Evolutionary conservation across 768 basidiomycete genomes (phyloP).

Genomic region (Boletus rubropictus): DNA sequence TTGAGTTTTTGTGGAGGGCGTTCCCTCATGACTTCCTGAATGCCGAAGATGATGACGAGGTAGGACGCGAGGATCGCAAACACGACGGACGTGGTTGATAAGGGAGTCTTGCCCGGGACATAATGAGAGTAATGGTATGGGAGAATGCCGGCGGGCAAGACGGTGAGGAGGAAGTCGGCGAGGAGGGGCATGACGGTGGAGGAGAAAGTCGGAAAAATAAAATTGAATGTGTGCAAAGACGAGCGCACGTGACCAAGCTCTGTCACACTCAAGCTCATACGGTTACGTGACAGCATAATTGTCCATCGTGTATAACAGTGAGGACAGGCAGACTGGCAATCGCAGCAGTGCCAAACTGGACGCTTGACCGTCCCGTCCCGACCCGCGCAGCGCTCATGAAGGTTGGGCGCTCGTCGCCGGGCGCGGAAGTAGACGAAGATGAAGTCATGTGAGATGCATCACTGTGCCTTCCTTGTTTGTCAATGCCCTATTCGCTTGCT

Average conservation of each 20-base stretch:
- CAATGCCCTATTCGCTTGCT: slow-evolving; percentile 28
- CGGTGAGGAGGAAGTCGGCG: slow-evolving; percentile 62
- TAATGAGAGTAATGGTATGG: slow-evolving; percentile 39
- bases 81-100: slow-evolving; percentile 63
- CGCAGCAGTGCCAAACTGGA: background rate
- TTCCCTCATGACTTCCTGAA: slow-evolving; percentile 79
- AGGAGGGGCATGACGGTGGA: slow-evolving; percentile 57
- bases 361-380: background rate
- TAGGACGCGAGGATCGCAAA: slow-evolving; percentile 66
- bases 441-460: slow-evolving; percentile 27
- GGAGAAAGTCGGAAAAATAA: slow-evolving; percentile 20
- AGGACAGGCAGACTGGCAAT: background rate
- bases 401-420: background rate
- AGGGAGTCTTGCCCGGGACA: slow-evolving; percentile 51
- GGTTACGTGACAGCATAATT: background rate
- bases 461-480: slow-evolving; percentile 20
- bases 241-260: slow-evolving; percentile 7
- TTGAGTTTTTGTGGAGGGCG: slow-evolving; percentile 70
- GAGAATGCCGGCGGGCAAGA: slow-evolving; percentile 45
- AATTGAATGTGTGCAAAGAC: slow-evolving; percentile 22
- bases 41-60: slow-evolving; percentile 83
- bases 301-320: too few relatives aligned
- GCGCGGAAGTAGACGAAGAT: background rate
- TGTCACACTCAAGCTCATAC: background rate
- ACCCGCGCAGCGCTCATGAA: background rate